These are phyloP conservation scores for Remersonia thermophila DNA, from an alignment of 2,329 filamentous ascomycete genomes.

Conservation along the genomic window DNA sequence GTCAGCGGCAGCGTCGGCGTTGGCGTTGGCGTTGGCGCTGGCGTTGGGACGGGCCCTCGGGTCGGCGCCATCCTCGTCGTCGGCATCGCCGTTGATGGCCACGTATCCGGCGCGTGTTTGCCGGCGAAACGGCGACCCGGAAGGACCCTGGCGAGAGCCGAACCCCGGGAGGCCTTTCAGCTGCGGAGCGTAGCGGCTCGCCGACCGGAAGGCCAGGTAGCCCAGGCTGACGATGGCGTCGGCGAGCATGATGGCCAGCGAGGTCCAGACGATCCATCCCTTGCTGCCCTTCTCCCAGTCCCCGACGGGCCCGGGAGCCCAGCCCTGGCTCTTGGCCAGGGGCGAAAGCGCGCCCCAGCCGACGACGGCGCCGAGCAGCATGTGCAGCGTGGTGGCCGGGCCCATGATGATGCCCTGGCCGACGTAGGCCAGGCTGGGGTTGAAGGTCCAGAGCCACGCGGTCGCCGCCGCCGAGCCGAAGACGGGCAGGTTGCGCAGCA, in stretches of 20 bases:
- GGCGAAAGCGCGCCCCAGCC: slow-evolving; percentile 90
- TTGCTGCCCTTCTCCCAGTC: slow-evolving; percentile 92
- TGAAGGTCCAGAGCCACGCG: slow-evolving; percentile 89
- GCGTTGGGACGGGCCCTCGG: too few species aligned
- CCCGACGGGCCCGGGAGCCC: slow-evolving; percentile 76
- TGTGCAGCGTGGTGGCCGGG: slow-evolving; percentile 84
- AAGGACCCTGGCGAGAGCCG: too few species aligned
- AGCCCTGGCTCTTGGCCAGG: slow-evolving; percentile 70
- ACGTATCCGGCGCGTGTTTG: slow-evolving; percentile 8
- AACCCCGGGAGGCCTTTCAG: slow-evolving; percentile 3
- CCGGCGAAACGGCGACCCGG: too few species aligned
- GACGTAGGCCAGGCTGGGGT: slow-evolving; percentile 92
- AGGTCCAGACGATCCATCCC: slow-evolving; percentile 97
- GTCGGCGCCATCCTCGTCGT: slow-evolving; percentile 1
- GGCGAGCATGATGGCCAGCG: slow-evolving; percentile 89
- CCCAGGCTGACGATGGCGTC: slow-evolving; percentile 82
- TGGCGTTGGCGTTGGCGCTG: background rate
- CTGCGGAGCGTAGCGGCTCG: slow-evolving; percentile 6
- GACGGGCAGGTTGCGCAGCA: slow-evolving; percentile 73
- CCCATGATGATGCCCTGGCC: slow-evolving; percentile 99
- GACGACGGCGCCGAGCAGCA: slow-evolving; percentile 78
- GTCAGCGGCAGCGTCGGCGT: too few species aligned
- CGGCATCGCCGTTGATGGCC: slow-evolving; percentile 1
- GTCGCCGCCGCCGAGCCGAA: slow-evolving; percentile 63
- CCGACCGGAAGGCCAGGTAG: slow-evolving; percentile 52